These are phyloP conservation scores for Cladosporium phlei DNA, from an alignment of 2,329 filamentous ascomycete genomes.

Conservation along the genomic window DNA sequence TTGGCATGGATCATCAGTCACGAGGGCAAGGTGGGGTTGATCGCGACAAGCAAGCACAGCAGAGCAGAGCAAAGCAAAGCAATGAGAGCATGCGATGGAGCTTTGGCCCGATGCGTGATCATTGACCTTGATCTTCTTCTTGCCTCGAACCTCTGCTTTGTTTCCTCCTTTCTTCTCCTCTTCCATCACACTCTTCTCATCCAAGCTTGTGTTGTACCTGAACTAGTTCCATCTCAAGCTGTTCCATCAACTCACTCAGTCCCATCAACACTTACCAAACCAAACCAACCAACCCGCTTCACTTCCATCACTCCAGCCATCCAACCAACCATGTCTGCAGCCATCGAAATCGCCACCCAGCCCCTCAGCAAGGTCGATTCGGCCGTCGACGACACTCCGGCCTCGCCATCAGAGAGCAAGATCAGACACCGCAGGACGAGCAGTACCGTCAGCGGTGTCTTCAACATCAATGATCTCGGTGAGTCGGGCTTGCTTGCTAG, in stretches of 20 bases:
- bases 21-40: too few relatives aligned
- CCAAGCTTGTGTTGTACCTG: slow-evolving; percentile 7
- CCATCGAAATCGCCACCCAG: slow-evolving; percentile 36
- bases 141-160: too few relatives aligned
- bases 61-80: too few relatives aligned
- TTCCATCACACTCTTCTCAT: slow-evolving; percentile 1
- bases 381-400: slow-evolving; percentile 69
- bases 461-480: slow-evolving; percentile 84
- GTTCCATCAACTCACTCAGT: not conserved
- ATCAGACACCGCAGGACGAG: slow-evolving; percentile 65
- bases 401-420: slow-evolving; percentile 63
- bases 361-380: slow-evolving; percentile 87
- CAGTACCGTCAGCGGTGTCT: slow-evolving; percentile 67
- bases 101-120: slow-evolving; percentile 10
- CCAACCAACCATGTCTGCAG: slow-evolving; percentile 46
- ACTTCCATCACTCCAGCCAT: not conserved
- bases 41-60: too few relatives aligned
- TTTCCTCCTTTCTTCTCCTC: not conserved
- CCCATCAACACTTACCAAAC: slow-evolving; percentile 2
- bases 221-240: slow-evolving; percentile 7
- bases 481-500: slow-evolving; percentile 36
- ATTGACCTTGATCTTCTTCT: slow-evolving; percentile 12
- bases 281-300: slow-evolving; percentile 1
- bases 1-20: slow-evolving; percentile 10
- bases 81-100: slow-evolving; percentile 12